These are phyloP conservation scores for Meyerozyma elateridarum DNA, from an alignment of 1,139 yeast genomes.

Conservation along the genomic window DNA sequence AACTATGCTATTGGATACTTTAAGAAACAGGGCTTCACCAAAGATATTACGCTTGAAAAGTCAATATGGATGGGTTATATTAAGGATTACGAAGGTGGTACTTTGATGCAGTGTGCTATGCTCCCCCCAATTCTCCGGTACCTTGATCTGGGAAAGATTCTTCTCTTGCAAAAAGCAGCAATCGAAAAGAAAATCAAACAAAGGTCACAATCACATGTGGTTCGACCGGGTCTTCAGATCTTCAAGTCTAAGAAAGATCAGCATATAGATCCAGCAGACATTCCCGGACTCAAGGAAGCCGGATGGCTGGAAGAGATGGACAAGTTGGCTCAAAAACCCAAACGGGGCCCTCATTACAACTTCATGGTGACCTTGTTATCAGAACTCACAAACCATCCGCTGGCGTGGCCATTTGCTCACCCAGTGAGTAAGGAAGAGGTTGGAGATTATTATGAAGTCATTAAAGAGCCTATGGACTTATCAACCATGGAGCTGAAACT, in stretches of 20 bases:
- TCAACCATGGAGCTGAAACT: conserved; percentile 92
- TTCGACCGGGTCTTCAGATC: conserved; percentile 74
- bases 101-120: conserved; percentile 96
- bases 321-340: conserved; percentile 90
- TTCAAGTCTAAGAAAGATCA: conserved; percentile 54
- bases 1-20: conserved; percentile 98
- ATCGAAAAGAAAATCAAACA: conserved; percentile 78
- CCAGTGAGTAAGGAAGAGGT: conserved; percentile 95
- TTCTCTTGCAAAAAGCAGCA: conserved; percentile 87
- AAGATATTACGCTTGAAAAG: conserved; percentile 82
- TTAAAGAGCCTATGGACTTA: conserved; percentile 98
- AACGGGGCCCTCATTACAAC: conserved; percentile 91
- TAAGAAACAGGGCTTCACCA: conserved; percentile 96
- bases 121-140: conserved; percentile 76
- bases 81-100: conserved; percentile 98
- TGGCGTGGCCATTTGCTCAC: conserved; percentile 97
- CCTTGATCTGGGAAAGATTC: conserved; percentile 80
- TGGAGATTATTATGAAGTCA: conserved; percentile 92
- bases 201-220: conserved; percentile 73
- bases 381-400: conserved; percentile 89
- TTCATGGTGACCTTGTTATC: conserved; percentile 84
- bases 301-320: conserved; percentile 99
- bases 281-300: conserved; percentile 86
- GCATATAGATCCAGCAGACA: conserved; percentile 59
- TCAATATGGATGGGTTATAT: conserved; percentile 97